Evolutionary conservation across 768 basidiomycete genomes (phyloP).

Genomic region (Solioccasus polychromus): DNA sequence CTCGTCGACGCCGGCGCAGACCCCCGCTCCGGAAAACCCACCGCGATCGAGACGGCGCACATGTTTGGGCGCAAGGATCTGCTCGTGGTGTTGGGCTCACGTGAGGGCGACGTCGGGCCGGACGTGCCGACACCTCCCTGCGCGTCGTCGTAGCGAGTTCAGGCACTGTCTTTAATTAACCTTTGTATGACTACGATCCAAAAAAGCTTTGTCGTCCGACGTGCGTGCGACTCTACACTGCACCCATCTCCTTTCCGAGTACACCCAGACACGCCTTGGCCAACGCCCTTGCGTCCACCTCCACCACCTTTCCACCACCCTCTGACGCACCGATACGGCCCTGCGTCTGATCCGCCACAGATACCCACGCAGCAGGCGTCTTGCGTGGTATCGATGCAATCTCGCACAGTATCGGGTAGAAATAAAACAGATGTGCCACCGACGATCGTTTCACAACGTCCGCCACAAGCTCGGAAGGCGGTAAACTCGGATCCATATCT

Average conservation of each 20-base stretch:
- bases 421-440: slow-evolving; percentile 84
- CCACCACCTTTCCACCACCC: slow-evolving; percentile 29
- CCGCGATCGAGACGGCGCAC: slow-evolving; percentile 63
- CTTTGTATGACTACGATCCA: not conserved
- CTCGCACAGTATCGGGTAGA: slow-evolving; percentile 77
- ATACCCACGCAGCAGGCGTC: slow-evolving; percentile 67
- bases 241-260: slow-evolving; percentile 75
- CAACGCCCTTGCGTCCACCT: slow-evolving; percentile 64
- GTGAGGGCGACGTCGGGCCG: slow-evolving; percentile 45
- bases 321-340: slow-evolving; percentile 24
- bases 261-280: slow-evolving; percentile 66
- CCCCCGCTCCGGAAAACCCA: slow-evolving; percentile 63
- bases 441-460: slow-evolving; percentile 74
- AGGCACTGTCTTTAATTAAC: not conserved
- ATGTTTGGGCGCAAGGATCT: slow-evolving; percentile 64
- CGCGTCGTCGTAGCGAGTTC: not conserved
- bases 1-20: slow-evolving; percentile 55
- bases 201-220: not conserved
- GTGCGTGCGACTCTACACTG: slow-evolving; percentile 14
- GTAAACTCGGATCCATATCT: slow-evolving; percentile 43
- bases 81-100: slow-evolving; percentile 55
- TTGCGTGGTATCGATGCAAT: slow-evolving; percentile 71
- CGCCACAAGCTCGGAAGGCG: slow-evolving; percentile 56
- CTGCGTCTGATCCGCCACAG: slow-evolving; percentile 8
- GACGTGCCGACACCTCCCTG: slow-evolving; percentile 30